These are phyloP conservation scores for Amauroascus niger DNA, from an alignment of 2,329 filamentous ascomycete genomes.

Conservation along the genomic window DNA sequence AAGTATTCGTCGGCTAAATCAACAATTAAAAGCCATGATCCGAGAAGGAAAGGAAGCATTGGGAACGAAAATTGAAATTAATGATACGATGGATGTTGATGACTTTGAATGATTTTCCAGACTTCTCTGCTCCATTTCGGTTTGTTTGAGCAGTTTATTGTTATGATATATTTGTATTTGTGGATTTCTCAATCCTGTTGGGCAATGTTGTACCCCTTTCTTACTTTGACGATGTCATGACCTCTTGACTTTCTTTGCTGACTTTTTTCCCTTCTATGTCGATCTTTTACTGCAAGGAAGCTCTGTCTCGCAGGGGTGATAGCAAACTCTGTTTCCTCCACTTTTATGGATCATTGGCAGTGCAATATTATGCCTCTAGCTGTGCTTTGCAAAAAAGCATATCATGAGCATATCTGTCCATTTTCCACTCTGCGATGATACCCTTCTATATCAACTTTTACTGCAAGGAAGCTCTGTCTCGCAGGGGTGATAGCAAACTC, in stretches of 20 bases:
- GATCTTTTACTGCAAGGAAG: too few species aligned
- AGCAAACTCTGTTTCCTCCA: too few species aligned
- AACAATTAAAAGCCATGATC: constrained; percentile 75
- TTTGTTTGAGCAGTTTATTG: constrained; percentile 1
- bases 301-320: too few species aligned
- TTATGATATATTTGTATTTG: neutral
- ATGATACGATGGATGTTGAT: constrained; percentile 31
- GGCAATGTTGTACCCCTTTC: neutral
- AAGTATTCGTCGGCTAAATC: constrained; percentile 68
- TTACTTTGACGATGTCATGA: neutral
- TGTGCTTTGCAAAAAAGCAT: neutral
- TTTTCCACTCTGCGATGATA: too few species aligned
- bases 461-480: too few species aligned
- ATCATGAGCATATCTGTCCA: neutral
- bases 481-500: too few species aligned
- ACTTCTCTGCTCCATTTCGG: neutral
- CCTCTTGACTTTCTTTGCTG: neutral
- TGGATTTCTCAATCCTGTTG: neutral
- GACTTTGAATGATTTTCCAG: constrained; percentile 18
- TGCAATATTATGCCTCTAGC: too few species aligned
- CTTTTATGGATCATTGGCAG: too few species aligned
- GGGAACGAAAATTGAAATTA: constrained; percentile 60
- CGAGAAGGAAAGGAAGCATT: constrained; percentile 78
- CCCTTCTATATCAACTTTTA: too few species aligned
- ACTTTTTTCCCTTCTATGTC: neutral